Evolutionary conservation across 495 filamentous ascomycete genomes (phyloP), one percentile per base, ranked within the genome.

Genomic region (Lophiostoma macrostomum): DNA sequence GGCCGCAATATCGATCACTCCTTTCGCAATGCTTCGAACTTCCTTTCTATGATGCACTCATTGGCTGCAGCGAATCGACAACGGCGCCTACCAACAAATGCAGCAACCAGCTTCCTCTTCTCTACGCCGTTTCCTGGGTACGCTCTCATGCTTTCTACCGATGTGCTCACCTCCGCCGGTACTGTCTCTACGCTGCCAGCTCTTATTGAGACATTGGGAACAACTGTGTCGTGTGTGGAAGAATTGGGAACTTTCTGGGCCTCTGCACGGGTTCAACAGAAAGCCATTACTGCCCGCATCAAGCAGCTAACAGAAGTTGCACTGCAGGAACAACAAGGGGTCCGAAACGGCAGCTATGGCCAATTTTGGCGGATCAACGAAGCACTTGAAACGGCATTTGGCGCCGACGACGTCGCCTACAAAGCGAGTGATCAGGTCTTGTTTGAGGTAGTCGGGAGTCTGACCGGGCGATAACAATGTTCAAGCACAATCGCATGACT

Each of bases 121-220:
- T 63, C 67, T 7, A 63, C 47, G 2, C 68, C 68, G 2, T 69
- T 69, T 41, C 41, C 61, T 8, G 67, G 68, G 18, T 61, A 68
- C 41, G 61, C 55, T 0, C 41, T 66, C n/a, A 47, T 68, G 36
- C 23, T 53, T n/a, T 66, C 68, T 24, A 53, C 64, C 30, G 68
- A 71, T 35, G 53, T 69, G 14, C 42, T 68, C 27, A 34, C 54
- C 32, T 57, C 68, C 5, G 60, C 65, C 7, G 68, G 64, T 19
- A 50, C 49, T 10, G 38, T 61, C 8, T 35, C 64, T 1, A 55
- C 50, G 19, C 44, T 71, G 23, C 32, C 48, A 22, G 25, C 6
- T 12, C 62, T 64, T 0, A 46, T 64, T 5, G 44, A 63, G 12
- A 39, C 37, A 3, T 52, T 67, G 38, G 27, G 41, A 3, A 45